Conservation (phyloP, 225 moss, liverwort and hornwort species). For the Antitrichia curtipendula region DNA sequence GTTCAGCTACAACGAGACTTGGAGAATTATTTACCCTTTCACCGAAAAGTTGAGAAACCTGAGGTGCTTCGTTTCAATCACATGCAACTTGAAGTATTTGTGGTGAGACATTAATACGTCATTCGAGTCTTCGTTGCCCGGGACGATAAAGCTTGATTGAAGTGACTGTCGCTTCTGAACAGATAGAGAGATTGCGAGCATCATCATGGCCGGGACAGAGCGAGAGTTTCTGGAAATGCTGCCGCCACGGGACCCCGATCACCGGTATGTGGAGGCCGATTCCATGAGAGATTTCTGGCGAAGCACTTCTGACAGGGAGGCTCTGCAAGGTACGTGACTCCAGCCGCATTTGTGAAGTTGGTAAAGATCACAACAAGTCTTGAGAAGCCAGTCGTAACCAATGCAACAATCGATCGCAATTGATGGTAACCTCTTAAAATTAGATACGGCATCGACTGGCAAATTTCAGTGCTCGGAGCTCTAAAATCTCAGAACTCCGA, state of each 20-base stretch:
- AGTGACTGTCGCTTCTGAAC: not conserved
- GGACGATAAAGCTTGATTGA: not conserved
- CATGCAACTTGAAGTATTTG: not conserved
- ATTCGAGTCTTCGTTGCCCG: not conserved
- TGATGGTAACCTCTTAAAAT: not conserved
- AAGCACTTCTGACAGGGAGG: not conserved
- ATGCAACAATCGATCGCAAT: not conserved
- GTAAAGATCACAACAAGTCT: not conserved
- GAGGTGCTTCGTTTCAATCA: not conserved
- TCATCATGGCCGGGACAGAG: constrained; percentile 9
- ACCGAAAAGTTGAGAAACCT: not conserved
- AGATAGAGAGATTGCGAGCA: not conserved
- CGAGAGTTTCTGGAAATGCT: constrained; percentile 11
- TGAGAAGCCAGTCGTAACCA: not conserved
- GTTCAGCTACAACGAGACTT: not conserved
- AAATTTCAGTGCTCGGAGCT: not conserved
- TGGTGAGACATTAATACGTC: not conserved
- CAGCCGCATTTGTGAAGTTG: not conserved
- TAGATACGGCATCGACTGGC: no score
- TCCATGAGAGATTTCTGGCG: constrained; percentile 34
- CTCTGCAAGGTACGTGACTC: not conserved
- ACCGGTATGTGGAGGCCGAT: not conserved
- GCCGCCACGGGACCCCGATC: not conserved
- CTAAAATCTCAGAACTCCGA: not conserved
- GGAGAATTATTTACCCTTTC: not conserved